A percentile compares a stretch with the other conserved stretches of the same genome.
phyloP scores from a whole-genome alignment of 257 asterid genomes.

The Misopates orontium region DNA sequence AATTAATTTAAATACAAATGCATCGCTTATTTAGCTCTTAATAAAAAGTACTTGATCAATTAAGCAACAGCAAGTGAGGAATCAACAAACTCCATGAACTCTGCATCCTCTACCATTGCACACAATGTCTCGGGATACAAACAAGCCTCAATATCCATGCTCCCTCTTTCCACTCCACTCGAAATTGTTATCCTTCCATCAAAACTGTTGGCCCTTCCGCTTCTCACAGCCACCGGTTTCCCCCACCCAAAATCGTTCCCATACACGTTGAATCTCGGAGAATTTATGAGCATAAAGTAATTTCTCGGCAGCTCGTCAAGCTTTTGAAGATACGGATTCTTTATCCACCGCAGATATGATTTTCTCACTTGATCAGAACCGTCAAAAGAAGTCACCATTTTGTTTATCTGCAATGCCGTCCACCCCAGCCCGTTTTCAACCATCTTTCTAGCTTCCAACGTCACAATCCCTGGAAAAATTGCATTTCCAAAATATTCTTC shows the following conservation, averaged over 20 bases:
- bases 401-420: conserved; percentile 46
- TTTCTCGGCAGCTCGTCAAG: conserved; percentile 13
- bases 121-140: conserved; percentile 30
- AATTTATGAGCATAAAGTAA: conserved; percentile 30
- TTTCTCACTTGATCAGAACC: conserved; percentile 31
- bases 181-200: conserved; percentile 47
- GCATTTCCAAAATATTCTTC: conserved; percentile 57
- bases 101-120: conserved; percentile 37
- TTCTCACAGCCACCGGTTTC: conserved; percentile 48
- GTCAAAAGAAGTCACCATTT: conserved; percentile 16
- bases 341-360: conserved; percentile 30
- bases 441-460: conserved; percentile 27
- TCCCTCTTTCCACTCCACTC: conserved; percentile 40
- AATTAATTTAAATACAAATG: no score
- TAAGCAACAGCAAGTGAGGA: neutral
- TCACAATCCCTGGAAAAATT: conserved; percentile 19
- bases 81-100: conserved; percentile 40
- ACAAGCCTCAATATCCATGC: conserved; percentile 55
- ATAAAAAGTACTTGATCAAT: no score
- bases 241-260: conserved; percentile 55
- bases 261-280: conserved; percentile 47
- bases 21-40: no score
- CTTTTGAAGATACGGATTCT: conserved; percentile 29
- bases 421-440: conserved; percentile 41
- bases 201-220: conserved; percentile 39